Evolutionary conservation across 1,284 basidiomycete species (phyloP), one percentile per base, ranked within the genome.

Genomic region (Rhodotorula sp.): DNA sequence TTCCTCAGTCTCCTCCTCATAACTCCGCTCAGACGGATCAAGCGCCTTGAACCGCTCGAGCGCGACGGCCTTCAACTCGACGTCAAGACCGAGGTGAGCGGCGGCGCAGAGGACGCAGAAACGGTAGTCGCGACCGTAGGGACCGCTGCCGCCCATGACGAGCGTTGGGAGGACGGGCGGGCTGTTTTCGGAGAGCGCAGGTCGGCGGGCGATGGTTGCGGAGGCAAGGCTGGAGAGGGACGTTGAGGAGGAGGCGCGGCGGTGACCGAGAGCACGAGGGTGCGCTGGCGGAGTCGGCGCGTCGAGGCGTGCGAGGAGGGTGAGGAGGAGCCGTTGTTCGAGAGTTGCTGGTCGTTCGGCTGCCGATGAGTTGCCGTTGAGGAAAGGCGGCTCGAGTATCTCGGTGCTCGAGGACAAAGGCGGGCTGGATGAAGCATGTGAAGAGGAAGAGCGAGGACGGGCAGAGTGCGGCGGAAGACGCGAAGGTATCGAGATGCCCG

Each of bases 281-380:
- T 20, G 61, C 4, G 51, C 32, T 27, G 46, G 52, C 11, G 52
- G 59, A 4, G 29, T 29, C 1, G 48, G 44, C 1, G 47, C 46
- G 27, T 63, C 59, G 27, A 55, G 46, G 2, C 70, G 62, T 1
- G 66, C 62, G 34, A 61, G 46, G 34, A 71, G 59, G 9, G 66
- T 62, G 32, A 71, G 66, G 17, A 64, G 44, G 2, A 71, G 54
- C 5, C 66, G 58, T 44, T 71, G 66, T 15, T 71, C 70, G 58
- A 65, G 39, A 3, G 70, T 64, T 5, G 60, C 60, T 44, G 27
- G 59, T 4, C 57, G 58, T 27, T 48, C 52, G 19, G 54, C 49
- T 4, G 48, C 59, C 22, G 46, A 19, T 54, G 36, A n/a, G 36
- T 47, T 4, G 67, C 27, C 13, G 57, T 13, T n/a, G 44, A 32